phyloP scores from a whole-genome alignment of 495 filamentous ascomycete species.

The Hypoxylon subgilvum region DNA sequence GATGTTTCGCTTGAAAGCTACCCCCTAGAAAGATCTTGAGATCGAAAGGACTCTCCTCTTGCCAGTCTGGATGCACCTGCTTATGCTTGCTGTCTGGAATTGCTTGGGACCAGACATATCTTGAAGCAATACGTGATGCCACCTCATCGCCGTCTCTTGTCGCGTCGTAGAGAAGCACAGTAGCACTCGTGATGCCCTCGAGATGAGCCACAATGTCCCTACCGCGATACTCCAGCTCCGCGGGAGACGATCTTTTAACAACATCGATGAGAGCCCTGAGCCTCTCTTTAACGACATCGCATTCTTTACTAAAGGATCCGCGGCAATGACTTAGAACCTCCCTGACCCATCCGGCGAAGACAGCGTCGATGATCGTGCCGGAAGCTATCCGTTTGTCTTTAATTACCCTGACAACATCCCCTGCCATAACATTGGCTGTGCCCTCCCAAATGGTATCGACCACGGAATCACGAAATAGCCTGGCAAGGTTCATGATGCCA shows the following conservation, averaged over 20 bases:
- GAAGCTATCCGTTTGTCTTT: constrained; percentile 8
- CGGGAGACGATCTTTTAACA: not conserved
- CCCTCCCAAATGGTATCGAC: constrained; percentile 74
- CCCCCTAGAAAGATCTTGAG: not conserved
- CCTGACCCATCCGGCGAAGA: not conserved
- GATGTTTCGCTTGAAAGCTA: not conserved
- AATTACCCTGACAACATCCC: constrained; percentile 58
- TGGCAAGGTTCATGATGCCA: constrained; percentile 64
- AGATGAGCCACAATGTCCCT: constrained; percentile 2
- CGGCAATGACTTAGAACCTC: not conserved
- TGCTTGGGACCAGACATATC: not conserved
- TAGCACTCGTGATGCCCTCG: constrained; percentile 2
- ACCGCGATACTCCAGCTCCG: constrained; percentile 1
- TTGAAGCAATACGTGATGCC: not conserved
- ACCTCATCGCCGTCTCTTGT: not conserved
- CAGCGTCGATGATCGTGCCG: not conserved
- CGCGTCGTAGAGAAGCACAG: constrained; percentile 5
- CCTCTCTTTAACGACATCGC: not conserved
- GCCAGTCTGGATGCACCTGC: not conserved
- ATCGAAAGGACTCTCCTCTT: not conserved
- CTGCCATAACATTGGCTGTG: constrained; percentile 68
- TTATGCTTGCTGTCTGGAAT: not conserved
- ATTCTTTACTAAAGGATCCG: not conserved
- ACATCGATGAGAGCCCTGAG: not conserved
- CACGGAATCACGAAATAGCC: constrained; percentile 65